Base-by-base conservation (phyloP, 2,329 filamentous ascomycete genomes). In the Colletotrichum gloeosporioides region DNA sequence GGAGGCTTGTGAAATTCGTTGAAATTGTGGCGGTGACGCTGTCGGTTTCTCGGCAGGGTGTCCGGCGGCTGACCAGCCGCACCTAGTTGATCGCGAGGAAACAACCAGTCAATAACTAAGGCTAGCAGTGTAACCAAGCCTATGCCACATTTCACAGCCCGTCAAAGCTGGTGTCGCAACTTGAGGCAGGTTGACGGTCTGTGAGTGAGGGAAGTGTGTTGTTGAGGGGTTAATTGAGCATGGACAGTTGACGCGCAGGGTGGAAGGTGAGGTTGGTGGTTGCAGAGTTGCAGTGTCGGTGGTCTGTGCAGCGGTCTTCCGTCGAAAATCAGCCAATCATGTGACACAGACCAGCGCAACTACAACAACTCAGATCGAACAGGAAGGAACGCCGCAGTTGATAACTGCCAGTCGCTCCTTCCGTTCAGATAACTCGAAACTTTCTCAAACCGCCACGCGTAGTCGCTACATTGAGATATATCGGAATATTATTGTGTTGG, bases 261-360 rank as follows among this genome's bases (percentile, higher is more conserved):
- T 53, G 44, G 44, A 53, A 53, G 44, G 44, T 53, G 44, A 53
- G 44, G n/a, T 53, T 10, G 44, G 44, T 53, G n/a, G 44, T 53
- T 53, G n/a, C 44, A 22, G 44, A 49, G 44, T 49, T 49, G 44
- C 44, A 49, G 44, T 4, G 44, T 49, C 2, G 44, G 44, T 49
- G n/a, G 44, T 22, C 44, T 49, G 44, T 49, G 44, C 44, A 49
- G 9, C 44, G n/a, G n/a, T 22, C 44, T 7, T 49, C 6, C 6
- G 6, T 4, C 6, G 9, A 49, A 3, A 22, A 49, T 22, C 44
- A 13, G 44, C 44, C n/a, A 49, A 49, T 22, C 44, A 49, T 4
- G 44, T 8, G 22, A 10, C 44, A 13, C 10, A 22, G 4, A 4
- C 10, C 44, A 49, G 44, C 4, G 44, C 44, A 49, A 49, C 10